Percentiles rank a stretch among this genome's conserved stretches.
Evolutionary conservation across 2,329 filamentous ascomycete species (phyloP).

Genomic region (Sporothrix pseudoabietina): DNA sequence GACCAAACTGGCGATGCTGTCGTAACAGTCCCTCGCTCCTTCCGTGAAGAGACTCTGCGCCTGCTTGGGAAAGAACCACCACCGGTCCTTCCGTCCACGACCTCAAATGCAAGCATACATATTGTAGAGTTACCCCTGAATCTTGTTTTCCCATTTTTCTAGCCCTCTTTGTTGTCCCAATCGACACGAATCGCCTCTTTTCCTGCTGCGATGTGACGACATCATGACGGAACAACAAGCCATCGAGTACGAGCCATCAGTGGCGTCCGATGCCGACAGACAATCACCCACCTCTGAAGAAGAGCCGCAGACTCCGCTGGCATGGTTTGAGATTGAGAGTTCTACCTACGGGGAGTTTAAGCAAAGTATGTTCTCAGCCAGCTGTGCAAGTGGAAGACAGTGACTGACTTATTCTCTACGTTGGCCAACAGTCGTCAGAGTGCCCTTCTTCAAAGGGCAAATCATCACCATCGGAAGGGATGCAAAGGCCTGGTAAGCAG

Average conservation of each 20-base stretch:
- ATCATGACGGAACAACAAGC: neutral
- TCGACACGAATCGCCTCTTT: too few species aligned
- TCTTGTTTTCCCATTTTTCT: neutral
- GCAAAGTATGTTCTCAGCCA: slow-evolving; percentile 21
- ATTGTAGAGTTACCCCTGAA: neutral
- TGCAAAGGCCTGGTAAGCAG: slow-evolving; percentile 36
- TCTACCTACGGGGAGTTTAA: slow-evolving; percentile 31
- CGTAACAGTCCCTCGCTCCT: neutral
- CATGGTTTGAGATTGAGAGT: slow-evolving; percentile 32
- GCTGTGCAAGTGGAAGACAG: too few species aligned
- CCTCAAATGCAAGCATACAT: neutral
- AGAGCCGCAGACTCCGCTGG: neutral
- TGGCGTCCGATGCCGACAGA: neutral
- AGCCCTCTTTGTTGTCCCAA: too few species aligned
- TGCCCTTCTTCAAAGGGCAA: slow-evolving; percentile 29
- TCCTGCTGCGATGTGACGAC: too few species aligned
- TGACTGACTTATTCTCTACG: neutral
- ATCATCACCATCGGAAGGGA: slow-evolving; percentile 39
- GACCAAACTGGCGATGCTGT: neutral
- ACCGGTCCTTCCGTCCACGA: neutral
- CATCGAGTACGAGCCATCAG: neutral
- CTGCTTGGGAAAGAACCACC: neutral
- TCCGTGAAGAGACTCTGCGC: neutral
- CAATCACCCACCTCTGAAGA: neutral
- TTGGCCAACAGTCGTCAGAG: slow-evolving; percentile 29